Conservation (phyloP, 1,139 yeast genomes). For the Pichia sp. region DNA sequence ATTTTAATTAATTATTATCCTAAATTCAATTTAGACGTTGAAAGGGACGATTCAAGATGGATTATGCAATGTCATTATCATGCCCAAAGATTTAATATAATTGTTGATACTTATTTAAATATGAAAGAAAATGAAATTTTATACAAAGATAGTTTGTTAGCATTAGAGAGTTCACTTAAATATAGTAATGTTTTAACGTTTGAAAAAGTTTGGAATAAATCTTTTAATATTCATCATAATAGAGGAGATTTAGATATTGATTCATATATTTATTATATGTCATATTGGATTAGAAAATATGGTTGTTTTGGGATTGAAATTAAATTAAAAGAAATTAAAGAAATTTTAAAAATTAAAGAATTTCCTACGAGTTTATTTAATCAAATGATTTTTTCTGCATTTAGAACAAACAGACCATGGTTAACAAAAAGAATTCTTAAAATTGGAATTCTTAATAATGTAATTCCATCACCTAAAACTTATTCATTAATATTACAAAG, state of each 20-base stretch:
- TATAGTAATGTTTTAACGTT: slow-evolving; percentile 15
- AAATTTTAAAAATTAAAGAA: slow-evolving; percentile 4
- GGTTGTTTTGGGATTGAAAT: slow-evolving; percentile 15
- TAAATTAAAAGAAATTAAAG: slow-evolving; percentile 15
- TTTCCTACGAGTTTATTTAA: slow-evolving; percentile 36
- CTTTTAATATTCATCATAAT: slow-evolving; percentile 7
- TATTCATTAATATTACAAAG: slow-evolving; percentile 29
- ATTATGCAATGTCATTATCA: slow-evolving; percentile 22
- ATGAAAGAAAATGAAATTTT: slow-evolving; percentile 18
- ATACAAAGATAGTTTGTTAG: slow-evolving; percentile 20
- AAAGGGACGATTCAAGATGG: slow-evolving; percentile 27
- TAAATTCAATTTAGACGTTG: slow-evolving; percentile 27
- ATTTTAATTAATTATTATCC: slow-evolving; percentile 22
- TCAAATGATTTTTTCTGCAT: slow-evolving; percentile 37
- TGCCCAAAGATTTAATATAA: slow-evolving; percentile 23
- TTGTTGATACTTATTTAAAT: slow-evolving; percentile 26
- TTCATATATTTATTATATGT: slow-evolving; percentile 20
- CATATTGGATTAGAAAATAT: slow-evolving; percentile 17
- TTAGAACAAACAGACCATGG: slow-evolving; percentile 35
- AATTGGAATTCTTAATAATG: slow-evolving; percentile 34
- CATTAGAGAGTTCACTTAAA: slow-evolving; percentile 22
- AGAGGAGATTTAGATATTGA: slow-evolving; percentile 12
- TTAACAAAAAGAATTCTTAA: slow-evolving; percentile 37
- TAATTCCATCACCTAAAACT: slow-evolving; percentile 37
- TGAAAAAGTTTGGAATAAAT: slow-evolving; percentile 21